Percentiles rank a stretch among this genome's conserved stretches.
These are phyloP conservation scores for Primulina tabacum DNA, from an alignment of 257 asterid species.

Conservation along the genomic window DNA sequence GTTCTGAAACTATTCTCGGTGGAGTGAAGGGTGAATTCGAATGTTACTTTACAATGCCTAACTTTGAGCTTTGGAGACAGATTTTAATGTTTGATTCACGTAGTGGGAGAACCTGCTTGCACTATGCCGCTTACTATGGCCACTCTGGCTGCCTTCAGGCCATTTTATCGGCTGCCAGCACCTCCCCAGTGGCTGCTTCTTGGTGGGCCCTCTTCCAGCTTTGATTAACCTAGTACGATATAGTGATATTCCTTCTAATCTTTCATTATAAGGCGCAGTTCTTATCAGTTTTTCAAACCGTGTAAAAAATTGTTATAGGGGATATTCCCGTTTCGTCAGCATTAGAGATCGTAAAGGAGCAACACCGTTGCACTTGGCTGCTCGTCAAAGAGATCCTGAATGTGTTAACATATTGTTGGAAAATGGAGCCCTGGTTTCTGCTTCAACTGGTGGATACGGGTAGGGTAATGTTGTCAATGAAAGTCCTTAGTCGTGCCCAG, in stretches of 20 bases:
- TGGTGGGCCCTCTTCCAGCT: constrained; percentile 45
- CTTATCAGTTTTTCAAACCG: not conserved
- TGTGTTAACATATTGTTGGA: constrained; percentile 74
- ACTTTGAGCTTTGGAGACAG: constrained; percentile 36
- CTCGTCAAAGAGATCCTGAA: constrained; percentile 71
- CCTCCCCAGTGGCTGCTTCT: constrained; percentile 74
- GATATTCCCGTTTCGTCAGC: constrained; percentile 83
- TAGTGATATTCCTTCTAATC: not conserved
- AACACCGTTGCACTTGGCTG: constrained; percentile 90
- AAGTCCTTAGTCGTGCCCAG: not conserved
- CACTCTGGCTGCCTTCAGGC: constrained; percentile 70
- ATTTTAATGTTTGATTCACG: constrained; percentile 84
- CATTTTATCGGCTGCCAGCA: constrained; percentile 74
- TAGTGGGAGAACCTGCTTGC: constrained; percentile 91
- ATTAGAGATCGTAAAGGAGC: constrained; percentile 94
- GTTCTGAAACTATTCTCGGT: not conserved
- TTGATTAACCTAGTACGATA: not conserved
- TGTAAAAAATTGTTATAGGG: constrained; percentile 42
- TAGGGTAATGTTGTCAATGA: constrained; percentile 20
- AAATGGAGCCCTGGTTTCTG: constrained; percentile 83
- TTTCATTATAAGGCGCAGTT: not conserved
- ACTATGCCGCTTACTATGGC: constrained; percentile 94
- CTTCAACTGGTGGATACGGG: constrained; percentile 82
- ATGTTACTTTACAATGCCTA: constrained; percentile 8
- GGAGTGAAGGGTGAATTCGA: not conserved